Percentiles rank a stretch among this genome's conserved stretches.
phyloP scores from a whole-genome alignment of 2,329 filamentous ascomycete genomes.

The Didymella pomorum region DNA sequence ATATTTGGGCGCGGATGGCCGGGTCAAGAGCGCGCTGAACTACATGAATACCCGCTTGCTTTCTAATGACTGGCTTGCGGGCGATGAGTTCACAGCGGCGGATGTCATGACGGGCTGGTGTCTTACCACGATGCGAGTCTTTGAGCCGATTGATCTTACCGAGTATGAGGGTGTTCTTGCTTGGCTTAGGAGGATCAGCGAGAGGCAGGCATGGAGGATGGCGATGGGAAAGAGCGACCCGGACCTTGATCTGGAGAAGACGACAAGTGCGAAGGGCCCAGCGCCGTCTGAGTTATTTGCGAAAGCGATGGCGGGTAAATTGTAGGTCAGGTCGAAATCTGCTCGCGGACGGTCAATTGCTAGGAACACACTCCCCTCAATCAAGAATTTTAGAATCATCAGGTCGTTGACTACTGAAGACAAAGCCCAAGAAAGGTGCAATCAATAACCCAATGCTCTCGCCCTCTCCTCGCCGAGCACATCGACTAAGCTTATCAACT shows the following conservation, averaged over 20 bases:
- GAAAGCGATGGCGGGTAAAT: constrained; percentile 35
- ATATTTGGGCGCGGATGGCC: constrained; percentile 43
- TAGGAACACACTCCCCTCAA: background rate
- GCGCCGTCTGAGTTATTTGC: constrained; percentile 27
- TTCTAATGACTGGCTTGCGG: constrained; percentile 64
- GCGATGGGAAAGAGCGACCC: constrained; percentile 67
- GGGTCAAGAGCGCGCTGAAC: constrained; percentile 52
- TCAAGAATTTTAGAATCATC: background rate
- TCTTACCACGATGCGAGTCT: constrained; percentile 68
- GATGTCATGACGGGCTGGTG: constrained; percentile 71
- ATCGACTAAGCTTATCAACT: constrained; percentile 51
- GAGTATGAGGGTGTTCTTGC: constrained; percentile 42
- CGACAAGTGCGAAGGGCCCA: constrained; percentile 41
- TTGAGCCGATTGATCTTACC: constrained; percentile 52
- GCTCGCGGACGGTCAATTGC: background rate
- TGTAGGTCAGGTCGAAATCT: constrained; percentile 16
- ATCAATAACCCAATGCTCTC: constrained; percentile 31
- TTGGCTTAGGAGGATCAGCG: constrained; percentile 40
- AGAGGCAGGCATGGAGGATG: constrained; percentile 45
- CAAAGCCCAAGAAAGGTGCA: background rate
- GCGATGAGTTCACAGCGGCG: constrained; percentile 68
- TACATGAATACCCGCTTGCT: constrained; percentile 60
- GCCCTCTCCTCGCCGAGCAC: constrained; percentile 36
- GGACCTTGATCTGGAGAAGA: constrained; percentile 46
- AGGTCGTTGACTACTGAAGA: background rate